Base-by-base conservation (phyloP, 2,329 filamentous ascomycete genomes). In the Sporothrix protearum region DNA sequence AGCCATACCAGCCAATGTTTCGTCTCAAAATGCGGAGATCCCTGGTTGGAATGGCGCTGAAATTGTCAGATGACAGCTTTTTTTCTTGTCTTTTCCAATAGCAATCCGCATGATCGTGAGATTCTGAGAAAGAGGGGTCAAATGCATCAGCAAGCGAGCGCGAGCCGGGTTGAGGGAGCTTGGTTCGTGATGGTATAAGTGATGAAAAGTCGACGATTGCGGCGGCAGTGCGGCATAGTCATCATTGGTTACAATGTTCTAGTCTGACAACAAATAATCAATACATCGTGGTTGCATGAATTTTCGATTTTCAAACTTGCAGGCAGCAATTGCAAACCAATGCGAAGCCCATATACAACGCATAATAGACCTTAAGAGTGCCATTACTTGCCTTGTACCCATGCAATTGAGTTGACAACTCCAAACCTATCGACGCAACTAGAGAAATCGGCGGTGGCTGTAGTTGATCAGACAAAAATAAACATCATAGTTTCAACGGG, bases 41-140 rank as follows among this genome's bases (percentile, higher is more conserved):
- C 22, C 47, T 42, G 51, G 45, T 28, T n/a, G 8, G n/a, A n/a
- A 22, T 25, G 36, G 36, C 22, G 22, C 59, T 64, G 28, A 22
- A 49, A 28, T 10, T 25, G 55, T 70, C 68, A 70, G 68, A 70
- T 63, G 68, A 70, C n/a, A 36, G 16, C 53, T 63, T 70, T 69
- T 55, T 55, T 25, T 9, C 2, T 30, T 39, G 49, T 9, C 2
- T 16, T 36, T 45, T 5, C 33, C 33, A 55, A 12, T 42, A 36
- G 51, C 10, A 39, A 19, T 16, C 36, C 25, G n/a, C 67, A 45
- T 69, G 33, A 55, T 39, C 51, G 16, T 25, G 36, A 28, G 22
- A 64, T 2, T 64, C 12, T 25, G 25, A 39, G 25, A 39, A 61
- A 39, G 25, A 63, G 57, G 33, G 19, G 36, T 25, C 8, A 53